Percentiles rank a stretch among this genome's conserved stretches.
Conservation (phyloP, 257 asterid genomes). For the Cordia subcordata region DNA sequence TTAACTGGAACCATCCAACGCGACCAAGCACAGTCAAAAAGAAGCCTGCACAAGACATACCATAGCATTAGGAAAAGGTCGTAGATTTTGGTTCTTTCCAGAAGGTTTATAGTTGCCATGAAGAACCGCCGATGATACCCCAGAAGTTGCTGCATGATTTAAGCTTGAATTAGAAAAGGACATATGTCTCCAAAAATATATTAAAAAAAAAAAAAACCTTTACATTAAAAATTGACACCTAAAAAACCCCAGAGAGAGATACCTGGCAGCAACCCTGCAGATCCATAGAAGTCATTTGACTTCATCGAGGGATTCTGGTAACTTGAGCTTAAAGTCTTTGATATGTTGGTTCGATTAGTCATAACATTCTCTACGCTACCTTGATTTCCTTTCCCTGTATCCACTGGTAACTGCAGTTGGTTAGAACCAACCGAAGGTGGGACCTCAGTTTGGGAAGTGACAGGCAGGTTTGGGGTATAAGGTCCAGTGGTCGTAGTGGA, state of each 20-base stretch:
- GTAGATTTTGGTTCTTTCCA: constrained; percentile 11
- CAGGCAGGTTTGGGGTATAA: constrained; percentile 24
- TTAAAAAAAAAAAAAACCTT: constrained; percentile 24
- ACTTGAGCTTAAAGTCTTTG: constrained; percentile 21
- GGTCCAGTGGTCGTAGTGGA: constrained; percentile 37
- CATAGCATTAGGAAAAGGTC: background rate
- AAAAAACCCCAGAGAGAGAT: background rate
- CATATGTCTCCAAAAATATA: background rate
- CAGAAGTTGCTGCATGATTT: constrained; percentile 4
- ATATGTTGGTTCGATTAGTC: constrained; percentile 31
- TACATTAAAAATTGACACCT: no score
- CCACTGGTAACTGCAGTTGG: constrained; percentile 46
- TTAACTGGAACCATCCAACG: background rate
- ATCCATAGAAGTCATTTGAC: constrained; percentile 38
- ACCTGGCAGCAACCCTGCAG: constrained; percentile 50
- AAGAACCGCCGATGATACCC: constrained; percentile 11
- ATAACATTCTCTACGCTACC: constrained; percentile 43
- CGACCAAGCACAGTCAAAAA: background rate
- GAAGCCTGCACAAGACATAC: background rate
- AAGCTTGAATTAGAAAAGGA: background rate
- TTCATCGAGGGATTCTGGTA: constrained; percentile 39
- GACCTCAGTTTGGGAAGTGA: constrained; percentile 45
- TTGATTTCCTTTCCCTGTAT: constrained; percentile 45
- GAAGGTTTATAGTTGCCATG: constrained; percentile 2
- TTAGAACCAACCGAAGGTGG: constrained; percentile 41